Evolutionary conservation across 139 green algal species (phyloP).

Genomic region (Chlamydomonas eustigma): DNA sequence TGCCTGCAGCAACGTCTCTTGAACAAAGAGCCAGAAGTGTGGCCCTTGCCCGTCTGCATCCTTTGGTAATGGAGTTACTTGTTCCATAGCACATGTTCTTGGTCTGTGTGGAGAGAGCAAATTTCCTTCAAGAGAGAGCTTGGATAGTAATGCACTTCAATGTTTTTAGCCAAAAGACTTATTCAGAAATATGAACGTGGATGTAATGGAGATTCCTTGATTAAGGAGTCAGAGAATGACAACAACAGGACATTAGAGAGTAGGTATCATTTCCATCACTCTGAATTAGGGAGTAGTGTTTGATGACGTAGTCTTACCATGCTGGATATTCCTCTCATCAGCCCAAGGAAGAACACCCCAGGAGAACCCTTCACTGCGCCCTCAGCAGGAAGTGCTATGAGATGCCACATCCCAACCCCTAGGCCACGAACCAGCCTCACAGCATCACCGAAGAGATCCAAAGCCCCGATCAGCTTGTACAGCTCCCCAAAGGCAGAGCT

Average conservation of each 20-base stretch:
- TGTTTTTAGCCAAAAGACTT: too few relatives aligned
- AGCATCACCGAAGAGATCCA: conserved; percentile 57
- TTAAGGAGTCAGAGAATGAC: too few relatives aligned
- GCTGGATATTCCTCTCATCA: conserved; percentile 12
- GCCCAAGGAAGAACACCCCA: neutral
- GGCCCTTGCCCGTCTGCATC: conserved; percentile 27
- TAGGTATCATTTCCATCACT: too few relatives aligned
- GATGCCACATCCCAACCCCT: conserved; percentile 45
- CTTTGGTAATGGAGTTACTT: conserved; percentile 41
- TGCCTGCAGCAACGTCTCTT: neutral
- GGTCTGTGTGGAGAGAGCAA: conserved; percentile 8
- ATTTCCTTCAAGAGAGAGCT: neutral
- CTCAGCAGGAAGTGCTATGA: conserved; percentile 38
- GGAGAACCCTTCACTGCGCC: conserved; percentile 21
- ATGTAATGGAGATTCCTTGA: too few relatives aligned
- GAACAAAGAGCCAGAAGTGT: conserved; percentile 30
- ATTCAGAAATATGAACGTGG: too few relatives aligned
- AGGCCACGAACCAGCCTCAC: conserved; percentile 22
- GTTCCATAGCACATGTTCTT: conserved; percentile 33
- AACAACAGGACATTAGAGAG: too few relatives aligned
- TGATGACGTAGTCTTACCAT: too few relatives aligned
- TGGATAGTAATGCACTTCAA: neutral
- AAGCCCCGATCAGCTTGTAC: conserved; percentile 45
- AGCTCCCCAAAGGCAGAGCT: conserved; percentile 55
- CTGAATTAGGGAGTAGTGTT: too few relatives aligned